phyloP scores from a whole-genome alignment of 306 rosid genomes.

The Sicyos baderoa region DNA sequence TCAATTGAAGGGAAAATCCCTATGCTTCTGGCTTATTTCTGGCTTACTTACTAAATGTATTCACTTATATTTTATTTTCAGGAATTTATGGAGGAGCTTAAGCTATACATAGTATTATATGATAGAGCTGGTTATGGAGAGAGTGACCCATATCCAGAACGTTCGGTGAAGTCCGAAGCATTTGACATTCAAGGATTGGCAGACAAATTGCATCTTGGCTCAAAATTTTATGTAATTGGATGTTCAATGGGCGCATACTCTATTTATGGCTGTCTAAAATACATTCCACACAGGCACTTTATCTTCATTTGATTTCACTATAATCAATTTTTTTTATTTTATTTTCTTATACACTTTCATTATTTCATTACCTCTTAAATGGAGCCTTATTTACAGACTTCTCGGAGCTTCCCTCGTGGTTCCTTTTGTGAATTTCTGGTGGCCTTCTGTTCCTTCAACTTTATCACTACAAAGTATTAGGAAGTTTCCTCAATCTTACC shows the following conservation, averaged over 20 bases:
- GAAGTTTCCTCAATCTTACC: slow-evolving; percentile 30
- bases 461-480: slow-evolving; percentile 29
- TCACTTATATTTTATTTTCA: too few species aligned
- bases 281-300: slow-evolving; percentile 15
- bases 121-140: too few species aligned
- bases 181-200: too few species aligned
- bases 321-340: neutral
- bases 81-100: too few species aligned
- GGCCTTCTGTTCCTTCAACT: slow-evolving; percentile 33
- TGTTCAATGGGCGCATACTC: too few species aligned
- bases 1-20: neutral
- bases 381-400: slow-evolving; percentile 42
- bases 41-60: too few species aligned
- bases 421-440: slow-evolving; percentile 29
- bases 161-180: neutral
- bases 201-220: too few species aligned
- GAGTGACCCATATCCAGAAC: neutral
- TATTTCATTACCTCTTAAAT: neutral
- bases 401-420: slow-evolving; percentile 61
- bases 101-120: too few species aligned
- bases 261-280: too few species aligned
- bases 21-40: neutral
- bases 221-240: too few species aligned
- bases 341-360: neutral
- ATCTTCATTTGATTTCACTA: neutral